Base-by-base conservation (phyloP, 768 basidiomycete genomes). In the Podaxis sp. region DNA sequence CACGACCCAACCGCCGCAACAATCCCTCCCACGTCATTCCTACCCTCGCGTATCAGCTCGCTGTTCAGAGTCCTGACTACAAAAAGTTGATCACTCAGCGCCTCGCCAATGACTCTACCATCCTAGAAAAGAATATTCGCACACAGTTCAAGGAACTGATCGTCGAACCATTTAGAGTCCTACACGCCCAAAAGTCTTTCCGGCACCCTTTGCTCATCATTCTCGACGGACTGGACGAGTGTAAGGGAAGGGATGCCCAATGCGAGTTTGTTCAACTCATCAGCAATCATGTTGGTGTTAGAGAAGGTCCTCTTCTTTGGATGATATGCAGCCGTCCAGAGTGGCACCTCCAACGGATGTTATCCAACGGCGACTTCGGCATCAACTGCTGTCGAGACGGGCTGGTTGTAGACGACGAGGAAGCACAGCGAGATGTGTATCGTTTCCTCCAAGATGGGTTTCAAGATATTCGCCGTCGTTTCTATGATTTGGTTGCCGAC, bases 201-300 rank as follows among this genome's bases (percentile, higher is more conserved):
- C n/a, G 15, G 19, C 19, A 19, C 8, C 54, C 54, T 38, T 11
- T 55, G 17, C 36, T 55, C 19, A 51, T 60, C 36, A 27, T 60
- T 11, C 37, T 60, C 4, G 59, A 60, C 50, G 59, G 59, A 9
- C 25, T 60, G 15, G 49, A 60, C 36, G 59, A 60, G 41, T 60
- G 59, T 11, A 17, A 41, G 4, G 38, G 59, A 17, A 41, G 27
- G 25, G 19, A 22, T 3, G 47, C 50, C n/a, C 59, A 60, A 41
- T 55, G 38, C 37, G 54, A 55, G 17, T 55, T 55, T 40, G 24
- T 55, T n/a, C 19, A 55, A 6, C 36, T 55, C n/a, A 55, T 55
- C 19, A 24, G 54, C 13, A 19, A 41, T 3, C 36, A 38, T 24
- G 19, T 55, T 24, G 19, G 54, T 4, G 19, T 55, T 2, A 36